phyloP scores from a whole-genome alignment of 768 basidiomycete genomes.

The Amanita rubescens region DNA sequence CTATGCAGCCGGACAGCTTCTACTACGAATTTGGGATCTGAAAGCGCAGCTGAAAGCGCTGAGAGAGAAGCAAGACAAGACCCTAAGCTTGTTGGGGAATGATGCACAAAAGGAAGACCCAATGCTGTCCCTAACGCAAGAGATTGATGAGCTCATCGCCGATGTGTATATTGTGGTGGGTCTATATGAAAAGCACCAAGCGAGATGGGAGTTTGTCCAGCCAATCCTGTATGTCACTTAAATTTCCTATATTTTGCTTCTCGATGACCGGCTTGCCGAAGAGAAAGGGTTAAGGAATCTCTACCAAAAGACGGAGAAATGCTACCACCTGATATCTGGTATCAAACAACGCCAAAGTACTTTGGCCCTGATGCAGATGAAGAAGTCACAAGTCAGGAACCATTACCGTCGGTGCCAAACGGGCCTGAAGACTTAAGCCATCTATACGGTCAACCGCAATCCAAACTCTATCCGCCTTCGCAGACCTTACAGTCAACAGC shows the following conservation, averaged over 20 bases:
- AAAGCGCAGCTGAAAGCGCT: slow-evolving; percentile 35
- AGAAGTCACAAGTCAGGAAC: not conserved
- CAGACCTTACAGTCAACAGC: not conserved
- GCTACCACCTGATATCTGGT: not conserved
- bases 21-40: slow-evolving; percentile 53
- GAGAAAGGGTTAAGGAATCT: slow-evolving; percentile 7
- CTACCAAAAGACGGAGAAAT: slow-evolving; percentile 10
- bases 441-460: too few species aligned
- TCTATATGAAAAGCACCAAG: slow-evolving; percentile 30
- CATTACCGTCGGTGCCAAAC: not conserved
- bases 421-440: too few species aligned
- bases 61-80: not conserved
- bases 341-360: not conserved
- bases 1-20: slow-evolving; percentile 42
- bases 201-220: slow-evolving; percentile 27
- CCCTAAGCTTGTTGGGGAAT: not conserved
- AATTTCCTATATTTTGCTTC: not conserved
- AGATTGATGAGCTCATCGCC: slow-evolving; percentile 27
- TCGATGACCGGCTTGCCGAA: not conserved
- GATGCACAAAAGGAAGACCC: slow-evolving; percentile 17
- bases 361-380: too few species aligned
- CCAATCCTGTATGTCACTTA: slow-evolving; percentile 26
- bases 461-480: not conserved
- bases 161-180: slow-evolving; percentile 36
- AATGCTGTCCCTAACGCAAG: slow-evolving; percentile 24